A percentile compares a stretch with the other conserved stretches of the same genome.
These are phyloP conservation scores for Penicillium maclennaniae DNA, from an alignment of 495 filamentous ascomycete species.

Conservation along the genomic window DNA sequence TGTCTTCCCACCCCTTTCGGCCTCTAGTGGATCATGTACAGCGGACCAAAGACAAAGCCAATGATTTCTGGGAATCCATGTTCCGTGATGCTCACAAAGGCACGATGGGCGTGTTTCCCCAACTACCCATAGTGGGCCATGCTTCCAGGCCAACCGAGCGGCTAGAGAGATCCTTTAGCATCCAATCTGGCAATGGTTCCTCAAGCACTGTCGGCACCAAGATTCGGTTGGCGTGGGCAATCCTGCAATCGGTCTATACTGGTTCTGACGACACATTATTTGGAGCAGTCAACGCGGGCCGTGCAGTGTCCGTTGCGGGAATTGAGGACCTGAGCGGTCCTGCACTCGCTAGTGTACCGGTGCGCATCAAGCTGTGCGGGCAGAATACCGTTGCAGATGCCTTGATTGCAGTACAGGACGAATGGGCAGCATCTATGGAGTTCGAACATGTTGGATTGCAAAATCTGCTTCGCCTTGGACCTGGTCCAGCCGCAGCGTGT, in stretches of 20 bases:
- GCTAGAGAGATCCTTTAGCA: neutral
- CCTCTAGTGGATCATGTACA: slow-evolving; percentile 16
- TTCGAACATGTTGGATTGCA: slow-evolving; percentile 44
- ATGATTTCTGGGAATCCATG: slow-evolving; percentile 7
- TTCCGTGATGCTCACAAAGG: slow-evolving; percentile 2
- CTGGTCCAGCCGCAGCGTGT: slow-evolving; percentile 27
- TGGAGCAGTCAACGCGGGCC: slow-evolving; percentile 35
- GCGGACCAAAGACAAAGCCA: neutral
- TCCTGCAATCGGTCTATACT: slow-evolving; percentile 37
- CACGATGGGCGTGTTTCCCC: slow-evolving; percentile 4
- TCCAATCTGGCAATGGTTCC: neutral
- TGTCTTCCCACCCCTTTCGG: slow-evolving; percentile 9
- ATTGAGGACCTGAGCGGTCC: slow-evolving; percentile 35
- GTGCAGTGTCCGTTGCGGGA: slow-evolving; percentile 23
- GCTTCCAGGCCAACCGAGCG: neutral
- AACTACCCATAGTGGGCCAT: slow-evolving; percentile 2
- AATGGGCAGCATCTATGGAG: slow-evolving; percentile 23
- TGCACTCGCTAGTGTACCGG: slow-evolving; percentile 30
- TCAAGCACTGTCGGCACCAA: slow-evolving; percentile 7
- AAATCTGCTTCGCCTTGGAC: slow-evolving; percentile 29
- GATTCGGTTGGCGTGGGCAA: slow-evolving; percentile 39
- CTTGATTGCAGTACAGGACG: slow-evolving; percentile 22
- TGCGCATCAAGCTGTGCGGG: slow-evolving; percentile 1
- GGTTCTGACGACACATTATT: slow-evolving; percentile 35
- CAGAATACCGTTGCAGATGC: too few species aligned